Evolutionary conservation across 352 stramenopile species (phyloP).

Genomic region (Elongisporangium prolatum): DNA sequence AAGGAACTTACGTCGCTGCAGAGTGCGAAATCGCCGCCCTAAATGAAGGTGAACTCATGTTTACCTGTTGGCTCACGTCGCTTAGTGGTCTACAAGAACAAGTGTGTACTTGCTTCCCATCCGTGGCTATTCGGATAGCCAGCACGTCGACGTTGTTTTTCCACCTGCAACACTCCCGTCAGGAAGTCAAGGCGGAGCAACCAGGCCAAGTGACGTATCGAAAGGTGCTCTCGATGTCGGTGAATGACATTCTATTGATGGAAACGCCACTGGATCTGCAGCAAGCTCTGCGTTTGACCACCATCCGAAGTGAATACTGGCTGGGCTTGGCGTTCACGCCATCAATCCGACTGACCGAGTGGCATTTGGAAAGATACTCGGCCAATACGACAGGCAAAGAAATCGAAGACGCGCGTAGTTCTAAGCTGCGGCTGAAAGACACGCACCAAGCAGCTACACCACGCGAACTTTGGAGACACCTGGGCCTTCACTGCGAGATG

Average conservation of each 20-base stretch:
- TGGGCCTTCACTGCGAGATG: conserved; percentile 44
- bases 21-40: conserved; percentile 7
- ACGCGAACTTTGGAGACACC: conserved; percentile 53
- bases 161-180: conserved; percentile 42
- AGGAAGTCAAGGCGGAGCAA: conserved; percentile 24
- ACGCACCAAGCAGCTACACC: conserved; percentile 31
- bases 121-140: background rate
- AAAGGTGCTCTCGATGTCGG: conserved; percentile 35
- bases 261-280: conserved; percentile 46
- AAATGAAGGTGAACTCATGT: background rate
- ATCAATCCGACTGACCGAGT: conserved; percentile 28
- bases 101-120: background rate
- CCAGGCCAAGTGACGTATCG: conserved; percentile 44
- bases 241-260: conserved; percentile 40
- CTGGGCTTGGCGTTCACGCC: conserved; percentile 44
- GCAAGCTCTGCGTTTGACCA: conserved; percentile 29
- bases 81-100: background rate
- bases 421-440: conserved; percentile 19
- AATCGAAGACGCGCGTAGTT: background rate
- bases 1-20: conserved; percentile 7
- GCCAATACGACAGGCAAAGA: conserved; percentile 25
- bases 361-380: conserved; percentile 54
- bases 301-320: conserved; percentile 42
- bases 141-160: conserved; percentile 18
- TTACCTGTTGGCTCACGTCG: background rate